Percentiles rank a stretch among this genome's conserved stretches.
These are phyloP conservation scores for Plectosphaerella plurivora DNA, from an alignment of 2,329 filamentous ascomycete species.

Conservation along the genomic window DNA sequence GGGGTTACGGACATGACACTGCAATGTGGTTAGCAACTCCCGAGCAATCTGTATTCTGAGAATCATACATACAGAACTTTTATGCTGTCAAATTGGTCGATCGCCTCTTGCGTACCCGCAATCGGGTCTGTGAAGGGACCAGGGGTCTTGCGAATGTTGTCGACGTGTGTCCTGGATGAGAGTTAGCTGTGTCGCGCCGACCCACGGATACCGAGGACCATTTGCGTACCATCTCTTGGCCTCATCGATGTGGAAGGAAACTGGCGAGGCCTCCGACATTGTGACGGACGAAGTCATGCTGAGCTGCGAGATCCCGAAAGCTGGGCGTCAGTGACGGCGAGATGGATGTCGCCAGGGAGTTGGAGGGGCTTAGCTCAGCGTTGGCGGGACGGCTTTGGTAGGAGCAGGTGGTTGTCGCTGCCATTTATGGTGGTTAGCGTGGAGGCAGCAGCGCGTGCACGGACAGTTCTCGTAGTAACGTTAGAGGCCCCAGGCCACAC, in stretches of 20 bases:
- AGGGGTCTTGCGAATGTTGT: slow-evolving; percentile 69
- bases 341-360: too few species aligned
- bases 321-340: background rate
- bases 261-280: background rate
- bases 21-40: slow-evolving; percentile 14
- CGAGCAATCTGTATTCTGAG: background rate
- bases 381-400: too few species aligned
- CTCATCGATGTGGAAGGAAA: slow-evolving; percentile 3
- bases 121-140: slow-evolving; percentile 78
- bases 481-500: too few species aligned
- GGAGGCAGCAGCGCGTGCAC: too few species aligned
- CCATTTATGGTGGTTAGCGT: too few species aligned
- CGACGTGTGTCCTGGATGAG: slow-evolving; percentile 70
- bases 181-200: background rate
- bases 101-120: slow-evolving; percentile 45
- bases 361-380: too few species aligned
- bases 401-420: too few species aligned
- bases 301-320: too few species aligned
- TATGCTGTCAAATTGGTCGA: slow-evolving; percentile 58
- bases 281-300: background rate
- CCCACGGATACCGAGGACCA: too few species aligned
- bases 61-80: slow-evolving; percentile 64
- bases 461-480: too few species aligned
- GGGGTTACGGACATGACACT: slow-evolving; percentile 46
- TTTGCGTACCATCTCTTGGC: slow-evolving; percentile 9